Evolutionary conservation across 2,329 filamentous ascomycete genomes (phyloP).

Genomic region (Sporothrix humicola): DNA sequence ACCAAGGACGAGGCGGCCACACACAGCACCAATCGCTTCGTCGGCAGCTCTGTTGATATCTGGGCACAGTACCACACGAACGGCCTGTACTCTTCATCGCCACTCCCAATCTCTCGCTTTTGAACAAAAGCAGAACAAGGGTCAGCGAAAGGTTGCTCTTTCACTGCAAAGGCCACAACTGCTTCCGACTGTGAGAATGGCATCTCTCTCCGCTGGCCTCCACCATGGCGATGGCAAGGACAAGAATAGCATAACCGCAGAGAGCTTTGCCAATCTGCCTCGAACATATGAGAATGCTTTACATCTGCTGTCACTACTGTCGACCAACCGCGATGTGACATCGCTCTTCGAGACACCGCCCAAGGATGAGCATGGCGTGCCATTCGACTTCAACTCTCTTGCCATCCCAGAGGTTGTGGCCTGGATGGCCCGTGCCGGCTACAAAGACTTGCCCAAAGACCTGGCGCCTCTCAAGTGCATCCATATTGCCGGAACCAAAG

Average conservation of each 20-base stretch:
- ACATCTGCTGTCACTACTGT: conserved; percentile 73
- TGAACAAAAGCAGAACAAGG: too few relatives aligned
- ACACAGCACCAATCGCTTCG: neutral
- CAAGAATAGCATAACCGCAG: neutral
- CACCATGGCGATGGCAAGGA: neutral
- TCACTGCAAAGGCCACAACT: neutral
- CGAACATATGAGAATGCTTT: conserved; percentile 70
- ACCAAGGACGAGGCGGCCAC: neutral
- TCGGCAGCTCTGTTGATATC: neutral
- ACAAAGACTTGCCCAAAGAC: conserved; percentile 58
- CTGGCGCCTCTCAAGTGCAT: conserved; percentile 68
- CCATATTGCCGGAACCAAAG: conserved; percentile 77
- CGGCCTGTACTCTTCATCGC: neutral
- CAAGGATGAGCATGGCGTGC: conserved; percentile 43
- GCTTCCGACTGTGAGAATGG: neutral
- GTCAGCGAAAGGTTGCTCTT: neutral
- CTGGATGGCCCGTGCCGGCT: conserved; percentile 77
- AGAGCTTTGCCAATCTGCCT: conserved; percentile 40
- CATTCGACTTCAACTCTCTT: conserved; percentile 67
- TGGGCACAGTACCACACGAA: neutral
- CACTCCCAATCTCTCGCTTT: neutral
- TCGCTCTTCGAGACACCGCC: conserved; percentile 52
- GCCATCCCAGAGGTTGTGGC: conserved; percentile 82
- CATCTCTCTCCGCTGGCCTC: conserved; percentile 27
- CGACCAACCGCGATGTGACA: conserved; percentile 75